Evolutionary conservation across 352 stramenopile species (phyloP).

Genomic region (Globisporangium mamillatum): DNA sequence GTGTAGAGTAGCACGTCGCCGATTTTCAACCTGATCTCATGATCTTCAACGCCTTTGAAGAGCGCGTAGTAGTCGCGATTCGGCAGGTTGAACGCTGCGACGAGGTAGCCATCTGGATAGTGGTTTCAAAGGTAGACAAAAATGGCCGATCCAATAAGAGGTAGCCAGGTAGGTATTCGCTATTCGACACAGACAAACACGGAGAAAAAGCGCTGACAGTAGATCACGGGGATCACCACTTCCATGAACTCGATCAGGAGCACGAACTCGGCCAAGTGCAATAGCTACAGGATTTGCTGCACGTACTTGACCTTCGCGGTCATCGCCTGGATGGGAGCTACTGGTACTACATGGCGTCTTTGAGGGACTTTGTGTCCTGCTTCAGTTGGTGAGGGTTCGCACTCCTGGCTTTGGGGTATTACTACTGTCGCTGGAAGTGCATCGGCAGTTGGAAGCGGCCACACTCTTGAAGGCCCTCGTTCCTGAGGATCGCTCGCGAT

Average conservation of each 20-base stretch:
- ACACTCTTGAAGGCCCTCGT: too few species aligned
- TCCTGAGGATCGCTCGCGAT: too few species aligned
- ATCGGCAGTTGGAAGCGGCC: too few species aligned
- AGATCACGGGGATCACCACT: slow-evolving; percentile 21
- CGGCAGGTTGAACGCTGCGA: slow-evolving; percentile 20
- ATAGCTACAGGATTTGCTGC: slow-evolving; percentile 17
- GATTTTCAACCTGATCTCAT: slow-evolving; percentile 12
- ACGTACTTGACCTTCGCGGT: slow-evolving; percentile 11
- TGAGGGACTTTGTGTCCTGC: too few species aligned
- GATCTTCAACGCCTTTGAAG: slow-evolving; percentile 10
- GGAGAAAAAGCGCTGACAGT: slow-evolving; percentile 12
- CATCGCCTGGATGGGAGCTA: neutral
- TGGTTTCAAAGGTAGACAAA: too few species aligned
- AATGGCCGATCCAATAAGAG: too few species aligned
- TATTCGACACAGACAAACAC: too few species aligned
- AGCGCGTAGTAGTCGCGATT: slow-evolving; percentile 25
- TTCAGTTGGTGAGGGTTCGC: too few species aligned
- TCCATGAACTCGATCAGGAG: slow-evolving; percentile 26
- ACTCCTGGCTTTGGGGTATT: too few species aligned
- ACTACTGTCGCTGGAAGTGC: too few species aligned
- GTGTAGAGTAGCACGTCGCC: slow-evolving; percentile 25
- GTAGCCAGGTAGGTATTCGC: too few species aligned
- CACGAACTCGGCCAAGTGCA: slow-evolving; percentile 25
- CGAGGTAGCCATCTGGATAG: slow-evolving; percentile 7
- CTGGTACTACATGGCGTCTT: too few species aligned